Conservation (phyloP, 306 rosid genomes). For the Quillaja saponaria region DNA sequence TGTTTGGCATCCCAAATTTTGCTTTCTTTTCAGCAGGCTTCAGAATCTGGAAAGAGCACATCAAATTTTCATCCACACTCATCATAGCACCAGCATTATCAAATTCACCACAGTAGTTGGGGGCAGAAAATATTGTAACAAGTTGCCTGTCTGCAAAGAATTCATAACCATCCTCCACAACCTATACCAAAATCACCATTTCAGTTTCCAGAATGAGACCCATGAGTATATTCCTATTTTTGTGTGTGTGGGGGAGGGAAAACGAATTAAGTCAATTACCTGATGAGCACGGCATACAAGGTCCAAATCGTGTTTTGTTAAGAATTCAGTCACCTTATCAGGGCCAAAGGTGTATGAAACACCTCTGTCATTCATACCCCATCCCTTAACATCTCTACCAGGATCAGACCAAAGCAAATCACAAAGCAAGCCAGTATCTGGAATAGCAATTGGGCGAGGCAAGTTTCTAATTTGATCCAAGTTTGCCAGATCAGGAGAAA, state of each 20-base stretch:
- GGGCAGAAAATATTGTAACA: conserved; percentile 89
- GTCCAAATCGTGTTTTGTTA: conserved; percentile 78
- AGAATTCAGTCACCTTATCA: conserved; percentile 81
- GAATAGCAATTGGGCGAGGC: conserved; percentile 74
- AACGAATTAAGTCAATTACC: conserved; percentile 44
- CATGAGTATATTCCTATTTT: conserved; percentile 9
- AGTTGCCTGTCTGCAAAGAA: conserved; percentile 89
- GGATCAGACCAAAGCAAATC: conserved; percentile 99
- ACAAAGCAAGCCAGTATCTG: conserved; percentile 88
- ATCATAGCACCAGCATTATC: conserved; percentile 97
- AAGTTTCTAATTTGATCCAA: conserved; percentile 77
- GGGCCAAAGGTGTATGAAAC: conserved; percentile 93
- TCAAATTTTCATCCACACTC: conserved; percentile 82
- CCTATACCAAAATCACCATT: conserved; percentile 45
- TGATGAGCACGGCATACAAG: conserved; percentile 94
- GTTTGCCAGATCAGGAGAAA: conserved; percentile 76
- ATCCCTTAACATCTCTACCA: conserved; percentile 80
- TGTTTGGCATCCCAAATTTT: conserved; percentile 55
- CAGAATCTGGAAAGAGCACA: conserved; percentile 95
- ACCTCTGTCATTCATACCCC: conserved; percentile 98
- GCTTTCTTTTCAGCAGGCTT: conserved; percentile 81
- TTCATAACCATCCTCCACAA: conserved; percentile 93
- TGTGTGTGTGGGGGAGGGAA: neutral
- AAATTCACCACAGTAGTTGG: conserved; percentile 88
- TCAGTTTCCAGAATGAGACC: conserved; percentile 29